Base-by-base conservation (phyloP, 805 yeast genomes). In the Saccharomycopsis capsularis region DNA sequence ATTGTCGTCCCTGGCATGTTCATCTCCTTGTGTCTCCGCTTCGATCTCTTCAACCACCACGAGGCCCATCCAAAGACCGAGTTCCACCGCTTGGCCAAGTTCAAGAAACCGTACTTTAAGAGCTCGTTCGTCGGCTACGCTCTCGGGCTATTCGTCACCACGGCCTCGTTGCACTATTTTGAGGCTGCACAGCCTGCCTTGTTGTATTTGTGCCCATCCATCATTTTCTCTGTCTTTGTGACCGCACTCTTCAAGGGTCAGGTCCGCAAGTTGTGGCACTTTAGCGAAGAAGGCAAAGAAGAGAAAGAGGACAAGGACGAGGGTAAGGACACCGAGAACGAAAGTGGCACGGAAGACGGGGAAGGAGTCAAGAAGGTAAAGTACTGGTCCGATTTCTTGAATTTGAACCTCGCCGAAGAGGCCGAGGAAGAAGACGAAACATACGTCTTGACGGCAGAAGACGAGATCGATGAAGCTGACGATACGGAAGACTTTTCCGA, bases 141-240 rank as follows among this genome's bases (percentile, higher is more conserved):
- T 0, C 3, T 68, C n/a, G 82, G 79, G 0, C 58, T 82, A 36
- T 21, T 60, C 0, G 42, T 58, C 0, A 76, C 87, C 1, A 62
- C 73, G 43, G 55, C 52, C 2, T 74, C 69, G 2, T 60, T 74
- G 44, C 63, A 65, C 29, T 44, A 57, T 3, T 74, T 57, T 52
- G 56, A 69, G 1, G 60, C 57, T 9, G 86, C 80, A 0, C 89
- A 82, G 61, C 89, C 89, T 1, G 88, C 88, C 0, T 63, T 83
- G 53, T 59, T 83, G 18, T 82, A 81, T 58, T 61, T 82, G 23
- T 79, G 79, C 3, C 89, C 89, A 3, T 57, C 65, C 3, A 40
- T 74, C 25, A 30, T 68, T 0, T 6, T 66, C 0, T 63, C 72
- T 0, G 66, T 71, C 0, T n/a, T 63, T 0, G 34, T 57, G 0